phyloP scores from a whole-genome alignment of 2,329 filamentous ascomycete species.

The Fusarium sp. region DNA sequence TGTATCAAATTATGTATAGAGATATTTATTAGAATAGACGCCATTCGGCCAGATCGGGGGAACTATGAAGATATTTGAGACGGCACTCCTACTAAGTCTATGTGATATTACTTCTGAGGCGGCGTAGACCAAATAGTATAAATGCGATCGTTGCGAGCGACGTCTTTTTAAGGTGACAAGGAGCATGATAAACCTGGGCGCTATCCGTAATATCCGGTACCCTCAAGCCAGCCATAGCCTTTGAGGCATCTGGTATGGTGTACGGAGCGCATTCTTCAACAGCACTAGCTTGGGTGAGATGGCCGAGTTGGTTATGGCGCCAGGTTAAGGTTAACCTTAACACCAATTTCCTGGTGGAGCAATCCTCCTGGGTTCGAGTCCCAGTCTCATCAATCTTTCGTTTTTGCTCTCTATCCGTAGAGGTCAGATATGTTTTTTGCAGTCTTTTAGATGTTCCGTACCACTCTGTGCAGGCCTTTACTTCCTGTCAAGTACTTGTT shows the following conservation, averaged over 20 bases:
- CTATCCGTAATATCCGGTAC: too few species aligned
- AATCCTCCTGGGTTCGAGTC: constrained; percentile 40
- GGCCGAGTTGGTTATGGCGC: constrained; percentile 40
- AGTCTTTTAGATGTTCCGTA: too few species aligned
- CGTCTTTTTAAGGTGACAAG: too few species aligned
- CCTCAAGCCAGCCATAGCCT: too few species aligned
- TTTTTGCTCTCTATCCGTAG: background rate
- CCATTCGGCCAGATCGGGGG: background rate
- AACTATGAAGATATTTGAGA: background rate
- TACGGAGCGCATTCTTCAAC: accelerated
- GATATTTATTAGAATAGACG: background rate
- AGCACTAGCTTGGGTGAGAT: constrained; percentile 35
- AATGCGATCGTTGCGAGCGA: too few species aligned
- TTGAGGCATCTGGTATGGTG: accelerated
- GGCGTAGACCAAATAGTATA: too few species aligned
- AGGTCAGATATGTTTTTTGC: background rate
- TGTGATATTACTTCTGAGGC: too few species aligned
- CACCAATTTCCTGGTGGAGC: constrained; percentile 38
- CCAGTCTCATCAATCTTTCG: constrained; percentile 29
- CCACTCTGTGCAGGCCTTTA: too few species aligned
- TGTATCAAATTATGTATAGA: background rate
- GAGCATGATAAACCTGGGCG: too few species aligned
- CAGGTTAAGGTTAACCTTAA: constrained; percentile 39
- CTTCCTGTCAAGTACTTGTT: too few species aligned
- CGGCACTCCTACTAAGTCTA: too few species aligned